Conservation (phyloP, 495 filamentous ascomycete species). For the Echria macrotheca region DNA sequence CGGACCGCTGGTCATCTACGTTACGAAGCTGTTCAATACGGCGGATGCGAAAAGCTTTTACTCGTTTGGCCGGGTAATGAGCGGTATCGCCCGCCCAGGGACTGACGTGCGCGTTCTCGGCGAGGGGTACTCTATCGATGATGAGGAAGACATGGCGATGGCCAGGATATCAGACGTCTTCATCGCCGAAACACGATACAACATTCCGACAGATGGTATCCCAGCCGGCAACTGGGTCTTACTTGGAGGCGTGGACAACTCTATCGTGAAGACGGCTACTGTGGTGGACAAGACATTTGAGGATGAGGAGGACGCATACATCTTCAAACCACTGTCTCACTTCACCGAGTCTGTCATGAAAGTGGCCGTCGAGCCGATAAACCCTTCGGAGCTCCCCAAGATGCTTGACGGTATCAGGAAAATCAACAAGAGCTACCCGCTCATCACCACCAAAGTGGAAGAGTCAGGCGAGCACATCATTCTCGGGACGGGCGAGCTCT, state of each 20-base stretch:
- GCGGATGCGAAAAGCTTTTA: constrained; percentile 82
- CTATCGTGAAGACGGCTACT: constrained; percentile 97
- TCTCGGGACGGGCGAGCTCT: constrained; percentile 90
- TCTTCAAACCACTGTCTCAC: constrained; percentile 88
- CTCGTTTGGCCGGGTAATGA: constrained; percentile 88
- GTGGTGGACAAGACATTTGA: constrained; percentile 76
- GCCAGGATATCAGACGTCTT: constrained; percentile 86
- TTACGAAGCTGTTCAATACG: constrained; percentile 89
- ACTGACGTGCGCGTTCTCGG: constrained; percentile 86
- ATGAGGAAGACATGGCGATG: constrained; percentile 94
- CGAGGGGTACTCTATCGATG: constrained; percentile 92
- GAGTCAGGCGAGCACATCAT: constrained; percentile 98
- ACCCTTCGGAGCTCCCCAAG: constrained; percentile 96
- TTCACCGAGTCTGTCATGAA: constrained; percentile 98
- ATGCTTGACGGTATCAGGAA: constrained; percentile 96
- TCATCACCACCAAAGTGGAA: constrained; percentile 94
- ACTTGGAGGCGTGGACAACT: constrained; percentile 89
- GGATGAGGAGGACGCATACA: constrained; percentile 84
- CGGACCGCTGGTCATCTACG: constrained; percentile 81
- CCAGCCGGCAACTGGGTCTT: constrained; percentile 96
- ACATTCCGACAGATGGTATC: constrained; percentile 82
- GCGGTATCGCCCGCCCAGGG: constrained; percentile 78
- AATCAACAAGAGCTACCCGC: constrained; percentile 94
- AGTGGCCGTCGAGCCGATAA: constrained; percentile 95
- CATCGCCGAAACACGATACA: constrained; percentile 92